A percentile compares a stretch with the other conserved stretches of the same genome.
Evolutionary conservation across 176 grass and related monocot genomes (phyloP).

Genomic region (Bolboschoenus planiculmis): DNA sequence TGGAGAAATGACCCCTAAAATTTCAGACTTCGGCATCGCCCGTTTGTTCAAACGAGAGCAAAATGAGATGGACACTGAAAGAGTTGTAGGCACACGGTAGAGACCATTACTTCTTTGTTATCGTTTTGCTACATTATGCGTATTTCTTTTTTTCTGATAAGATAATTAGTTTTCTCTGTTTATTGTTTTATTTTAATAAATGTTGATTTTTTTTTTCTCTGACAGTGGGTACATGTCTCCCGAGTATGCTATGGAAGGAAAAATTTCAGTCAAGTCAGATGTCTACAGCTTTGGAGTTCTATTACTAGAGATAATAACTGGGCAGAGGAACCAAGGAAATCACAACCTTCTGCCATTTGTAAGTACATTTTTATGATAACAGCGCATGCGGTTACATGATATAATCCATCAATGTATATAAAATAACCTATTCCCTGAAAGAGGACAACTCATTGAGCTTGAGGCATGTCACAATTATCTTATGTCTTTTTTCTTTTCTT

Average conservation of each 20-base stretch:
- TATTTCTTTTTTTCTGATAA: neutral
- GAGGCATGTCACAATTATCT: no score
- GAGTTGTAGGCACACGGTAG: conserved; percentile 46
- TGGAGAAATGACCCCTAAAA: conserved; percentile 48
- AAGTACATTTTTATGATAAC: conserved; percentile 15
- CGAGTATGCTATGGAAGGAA: conserved; percentile 40
- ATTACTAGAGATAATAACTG: conserved; percentile 30
- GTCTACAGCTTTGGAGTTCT: conserved; percentile 49
- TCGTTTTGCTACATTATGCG: neutral
- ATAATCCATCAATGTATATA: no score
- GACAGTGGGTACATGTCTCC: conserved; percentile 30
- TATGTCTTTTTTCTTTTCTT: no score
- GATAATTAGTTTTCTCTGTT: neutral
- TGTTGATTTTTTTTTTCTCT: neutral
- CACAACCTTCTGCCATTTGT: conserved; percentile 39
- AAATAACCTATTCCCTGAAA: no score
- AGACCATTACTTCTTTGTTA: neutral
- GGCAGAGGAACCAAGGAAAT: conserved; percentile 22
- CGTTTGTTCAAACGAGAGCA: conserved; percentile 21
- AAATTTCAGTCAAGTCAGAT: conserved; percentile 47
- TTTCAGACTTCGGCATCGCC: conserved; percentile 58
- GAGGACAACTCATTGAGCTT: no score
- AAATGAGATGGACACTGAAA: conserved; percentile 27
- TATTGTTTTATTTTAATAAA: neutral
- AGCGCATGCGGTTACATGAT: no score